Base-by-base conservation (phyloP, 805 yeast genomes). In the Saccharomyces jurei region DNA sequence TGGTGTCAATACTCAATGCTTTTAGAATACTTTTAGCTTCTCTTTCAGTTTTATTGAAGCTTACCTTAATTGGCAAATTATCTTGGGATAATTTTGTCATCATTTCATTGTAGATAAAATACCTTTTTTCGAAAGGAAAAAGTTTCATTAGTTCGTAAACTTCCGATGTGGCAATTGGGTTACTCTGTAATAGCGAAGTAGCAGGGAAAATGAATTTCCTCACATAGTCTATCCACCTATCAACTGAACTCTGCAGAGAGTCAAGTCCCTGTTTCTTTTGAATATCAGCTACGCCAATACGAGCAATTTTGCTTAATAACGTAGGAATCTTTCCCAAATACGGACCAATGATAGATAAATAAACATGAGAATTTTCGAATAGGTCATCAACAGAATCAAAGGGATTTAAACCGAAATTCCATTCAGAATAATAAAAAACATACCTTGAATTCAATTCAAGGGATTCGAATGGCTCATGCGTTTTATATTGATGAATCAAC, bases 61-160 rank as follows among this genome's bases (percentile, higher is more conserved):
- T 82, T 28, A 83, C 71, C 57, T 82, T 84, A 5, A 87, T 74
- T 21, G 74, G 74, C 0, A 81, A 74, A 53, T 78, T 74, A 55
- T 77, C 81, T 61, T 86, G 86, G 2, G 84, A 74, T 3, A 81
- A 67, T 3, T 78, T 81, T 36, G 77, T 78, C 51, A 79, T 75
- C 65, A 89, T 77, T 60, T 90, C 96, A 41, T 96, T 94, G 66
- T 91, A 91, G 21, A 92, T 68, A 54, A 85, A 82, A 68, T 80
- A 91, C 50, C 97, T 76, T 54, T 76, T 77, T 52, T 86, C 86
- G 41, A 81, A 64, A 2, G 89, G 73, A 63, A 77, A 89, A 32
- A 67, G 60, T 8, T 74, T 66, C 56, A 92, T 64, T 0, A 89
- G 62, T 6, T 72, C 67, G 62, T 71, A 89, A 0, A 88, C 79